Evolutionary conservation across 805 yeast species (phyloP).

Genomic region (Candida boleticola): DNA sequence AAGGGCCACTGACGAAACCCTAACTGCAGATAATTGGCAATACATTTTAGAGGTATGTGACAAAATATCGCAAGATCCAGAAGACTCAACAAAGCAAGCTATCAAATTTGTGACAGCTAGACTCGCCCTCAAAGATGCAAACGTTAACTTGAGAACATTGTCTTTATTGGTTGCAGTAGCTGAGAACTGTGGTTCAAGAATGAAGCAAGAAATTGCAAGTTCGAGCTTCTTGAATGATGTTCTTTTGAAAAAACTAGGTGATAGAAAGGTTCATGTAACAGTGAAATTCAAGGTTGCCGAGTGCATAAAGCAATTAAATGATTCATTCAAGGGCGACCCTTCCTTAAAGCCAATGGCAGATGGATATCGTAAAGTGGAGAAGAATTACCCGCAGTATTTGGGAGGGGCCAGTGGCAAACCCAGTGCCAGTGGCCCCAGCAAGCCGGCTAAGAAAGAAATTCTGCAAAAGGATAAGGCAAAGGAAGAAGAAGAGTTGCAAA

Average conservation of each 20-base stretch:
- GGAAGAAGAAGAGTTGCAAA: conserved; percentile 80
- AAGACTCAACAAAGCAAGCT: conserved; percentile 32
- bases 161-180: conserved; percentile 38
- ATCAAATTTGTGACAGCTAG: conserved; percentile 22
- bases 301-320: conserved; percentile 63
- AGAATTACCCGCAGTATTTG: conserved; percentile 34
- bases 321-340: conserved; percentile 70
- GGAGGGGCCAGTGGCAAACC: conserved; percentile 7
- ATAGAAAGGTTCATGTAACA: conserved; percentile 56
- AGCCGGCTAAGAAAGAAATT: conserved; percentile 56
- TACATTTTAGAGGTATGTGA: conserved; percentile 43
- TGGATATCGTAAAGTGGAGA: conserved; percentile 50
- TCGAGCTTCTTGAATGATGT: conserved; percentile 32
- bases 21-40: conserved; percentile 45
- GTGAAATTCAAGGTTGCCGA: conserved; percentile 68
- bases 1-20: conserved; percentile 40
- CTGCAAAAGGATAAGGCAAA: conserved; percentile 42
- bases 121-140: conserved; percentile 36
- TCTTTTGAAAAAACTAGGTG: conserved; percentile 46
- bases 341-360: conserved; percentile 68
- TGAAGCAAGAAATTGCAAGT: conserved; percentile 44
- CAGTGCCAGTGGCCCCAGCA: conserved; percentile 43
- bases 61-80: conserved; percentile 35
- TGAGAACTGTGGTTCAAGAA: conserved; percentile 45
- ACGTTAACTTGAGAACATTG: conserved; percentile 35